Evolutionary conservation across 2,329 filamentous ascomycete genomes (phyloP).

Genomic region (Trichoderma atroviride): DNA sequence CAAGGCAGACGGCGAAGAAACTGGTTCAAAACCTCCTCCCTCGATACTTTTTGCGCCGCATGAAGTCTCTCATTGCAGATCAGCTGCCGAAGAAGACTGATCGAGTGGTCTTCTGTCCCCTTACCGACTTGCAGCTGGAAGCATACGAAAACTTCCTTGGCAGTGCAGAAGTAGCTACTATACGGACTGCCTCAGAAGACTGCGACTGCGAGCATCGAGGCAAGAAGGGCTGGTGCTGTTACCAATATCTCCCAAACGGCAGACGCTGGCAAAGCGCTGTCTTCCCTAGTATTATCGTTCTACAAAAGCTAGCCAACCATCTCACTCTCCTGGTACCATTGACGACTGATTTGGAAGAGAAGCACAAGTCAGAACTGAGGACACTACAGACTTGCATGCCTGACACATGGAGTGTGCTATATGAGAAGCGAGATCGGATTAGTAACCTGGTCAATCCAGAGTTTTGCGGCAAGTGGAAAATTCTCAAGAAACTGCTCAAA

Average conservation of each 20-base stretch:
- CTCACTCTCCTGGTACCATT: constrained; percentile 82
- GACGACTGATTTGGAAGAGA: constrained; percentile 64
- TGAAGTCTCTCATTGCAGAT: constrained; percentile 89
- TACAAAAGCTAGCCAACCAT: constrained; percentile 92
- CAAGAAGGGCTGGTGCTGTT: constrained; percentile 78
- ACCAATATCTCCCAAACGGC: constrained; percentile 60
- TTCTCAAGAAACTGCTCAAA: constrained; percentile 80
- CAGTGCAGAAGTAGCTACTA: constrained; percentile 67
- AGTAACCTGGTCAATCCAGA: constrained; percentile 81
- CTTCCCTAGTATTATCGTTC: constrained; percentile 78
- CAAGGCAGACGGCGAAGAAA: constrained; percentile 79
- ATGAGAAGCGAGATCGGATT: constrained; percentile 75
- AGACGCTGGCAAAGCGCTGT: constrained; percentile 74
- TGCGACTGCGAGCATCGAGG: constrained; percentile 73
- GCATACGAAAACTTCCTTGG: constrained; percentile 81
- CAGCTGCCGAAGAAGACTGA: constrained; percentile 95
- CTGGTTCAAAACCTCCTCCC: constrained; percentile 87
- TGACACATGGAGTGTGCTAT: constrained; percentile 72
- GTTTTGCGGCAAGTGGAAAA: constrained; percentile 96
- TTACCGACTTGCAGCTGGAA: constrained; percentile 77
- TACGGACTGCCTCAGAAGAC: constrained; percentile 66
- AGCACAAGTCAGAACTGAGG: constrained; percentile 75
- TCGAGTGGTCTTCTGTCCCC: constrained; percentile 89
- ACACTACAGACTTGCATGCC: constrained; percentile 76
- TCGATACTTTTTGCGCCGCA: constrained; percentile 84